Evolutionary conservation across 257 asterid genomes (phyloP), one percentile per base, ranked within the genome.

Genomic region (Scutellaria minor): DNA sequence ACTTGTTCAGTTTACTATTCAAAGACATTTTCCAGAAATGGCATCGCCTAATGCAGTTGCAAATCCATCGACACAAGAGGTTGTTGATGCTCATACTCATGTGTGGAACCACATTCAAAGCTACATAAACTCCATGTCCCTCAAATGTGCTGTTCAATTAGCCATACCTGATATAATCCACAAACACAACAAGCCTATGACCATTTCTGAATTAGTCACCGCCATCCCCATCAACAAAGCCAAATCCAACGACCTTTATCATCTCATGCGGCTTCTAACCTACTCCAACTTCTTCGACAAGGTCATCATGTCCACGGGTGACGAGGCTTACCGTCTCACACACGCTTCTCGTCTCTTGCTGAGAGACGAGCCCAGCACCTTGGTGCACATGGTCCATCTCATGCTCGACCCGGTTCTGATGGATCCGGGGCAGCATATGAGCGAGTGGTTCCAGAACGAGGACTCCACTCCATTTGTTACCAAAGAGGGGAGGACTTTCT

Each of bases 131-230:
- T 69, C 74, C 1, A 55, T 55, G 56, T 41, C 55, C 45, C 45
- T 69, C 7, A 69, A 69, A 69, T 69, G 65, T 6, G 74, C 55
- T 0, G 4, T 68, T 54, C 74, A 68, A 54, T 13, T 54, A 18
- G 64, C 27, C n/a, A 54, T 68, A 53, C 64, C 74, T 40, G 74
- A 66, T 2, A n/a, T 14, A 1, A 51, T 66, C 61, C 72, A 66
- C 47, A 64, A 44, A 20, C 42, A 64, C 42, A 55, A 42, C 42
- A 22, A 45, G 22, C 70, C 70, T 0, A 66, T 53, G 5, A 54
- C 42, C 1, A 53, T 53, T 11, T 41, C 74, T 40, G n/a, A 54
- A 14, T 40, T 68, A 40, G 64, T 20, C 64, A 9, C 10, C 1
- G 53, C 64, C 54, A 53, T 68, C 63, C 20, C 65, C 55, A 55